Conservation (phyloP, 495 filamentous ascomycete species). For the Chaetomium cochliodes region DNA sequence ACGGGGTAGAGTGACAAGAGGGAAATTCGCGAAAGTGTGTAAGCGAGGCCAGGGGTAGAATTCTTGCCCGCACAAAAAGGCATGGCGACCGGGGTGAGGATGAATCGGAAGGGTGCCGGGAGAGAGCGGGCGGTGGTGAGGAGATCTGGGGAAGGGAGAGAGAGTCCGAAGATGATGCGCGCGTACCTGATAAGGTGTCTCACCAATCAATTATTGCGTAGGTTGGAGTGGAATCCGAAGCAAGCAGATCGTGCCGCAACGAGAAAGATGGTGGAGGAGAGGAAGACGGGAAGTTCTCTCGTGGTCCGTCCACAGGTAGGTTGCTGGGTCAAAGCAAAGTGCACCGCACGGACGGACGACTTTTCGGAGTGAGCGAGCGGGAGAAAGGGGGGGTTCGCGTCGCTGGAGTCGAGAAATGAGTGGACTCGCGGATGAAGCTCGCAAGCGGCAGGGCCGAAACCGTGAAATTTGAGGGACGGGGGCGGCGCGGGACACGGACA, state of each 20-base stretch:
- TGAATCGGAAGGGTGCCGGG: not conserved
- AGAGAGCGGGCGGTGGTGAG: not conserved
- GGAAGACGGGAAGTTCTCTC: not conserved
- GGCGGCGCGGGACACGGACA: not conserved
- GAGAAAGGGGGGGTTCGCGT: constrained; percentile 2
- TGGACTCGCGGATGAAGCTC: constrained; percentile 4
- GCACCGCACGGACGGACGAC: constrained; percentile 13
- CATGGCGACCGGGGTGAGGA: constrained; percentile 13
- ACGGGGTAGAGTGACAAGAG: not conserved
- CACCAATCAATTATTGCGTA: not conserved
- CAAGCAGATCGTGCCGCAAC: not conserved
- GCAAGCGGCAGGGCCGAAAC: not conserved
- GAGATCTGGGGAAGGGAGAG: not conserved
- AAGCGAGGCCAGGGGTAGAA: constrained; percentile 12
- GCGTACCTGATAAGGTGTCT: not conserved
- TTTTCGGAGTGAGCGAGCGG: constrained; percentile 8
- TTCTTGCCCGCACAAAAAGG: not conserved
- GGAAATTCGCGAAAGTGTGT: not conserved
- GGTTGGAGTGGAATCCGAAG: not conserved
- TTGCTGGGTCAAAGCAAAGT: not conserved
- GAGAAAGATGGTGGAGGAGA: not conserved
- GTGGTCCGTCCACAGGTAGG: constrained; percentile 4
- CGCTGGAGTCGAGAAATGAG: constrained; percentile 4
- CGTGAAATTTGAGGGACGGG: not conserved
- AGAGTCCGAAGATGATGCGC: not conserved